These are phyloP conservation scores for Lodderomyces margitis DNA, from an alignment of 1,139 yeast species.

Conservation along the genomic window DNA sequence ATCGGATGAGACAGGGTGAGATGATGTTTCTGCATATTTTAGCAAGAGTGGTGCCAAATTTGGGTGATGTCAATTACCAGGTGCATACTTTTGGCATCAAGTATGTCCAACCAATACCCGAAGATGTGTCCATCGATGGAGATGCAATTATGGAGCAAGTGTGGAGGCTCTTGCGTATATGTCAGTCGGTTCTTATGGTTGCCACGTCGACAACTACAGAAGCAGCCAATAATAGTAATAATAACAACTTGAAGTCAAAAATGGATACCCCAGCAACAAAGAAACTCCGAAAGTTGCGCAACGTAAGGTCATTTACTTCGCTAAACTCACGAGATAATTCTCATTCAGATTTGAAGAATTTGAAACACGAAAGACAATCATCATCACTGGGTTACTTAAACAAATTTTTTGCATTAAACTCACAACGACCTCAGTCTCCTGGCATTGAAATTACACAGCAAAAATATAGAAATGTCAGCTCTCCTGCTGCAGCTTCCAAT, in stretches of 20 bases:
- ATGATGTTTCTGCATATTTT: conserved; percentile 6
- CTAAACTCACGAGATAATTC: neutral
- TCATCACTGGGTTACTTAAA: neutral
- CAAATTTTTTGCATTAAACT: neutral
- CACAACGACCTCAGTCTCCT: neutral
- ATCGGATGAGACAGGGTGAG: neutral
- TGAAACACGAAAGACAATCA: neutral
- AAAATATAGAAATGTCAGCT: conserved; percentile 7
- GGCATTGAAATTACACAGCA: neutral
- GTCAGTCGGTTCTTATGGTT: neutral
- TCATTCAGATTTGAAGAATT: neutral
- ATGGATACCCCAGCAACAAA: neutral
- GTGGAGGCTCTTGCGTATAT: neutral
- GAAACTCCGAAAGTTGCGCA: neutral
- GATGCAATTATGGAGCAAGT: neutral
- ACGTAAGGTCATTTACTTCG: conserved; percentile 5
- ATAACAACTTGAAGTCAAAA: too few relatives aligned
- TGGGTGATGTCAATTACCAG: conserved; percentile 10
- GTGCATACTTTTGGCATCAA: conserved; percentile 11
- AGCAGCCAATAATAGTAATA: too few relatives aligned
- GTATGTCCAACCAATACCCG: conserved; percentile 9
- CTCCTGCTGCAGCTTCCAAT: conserved; percentile 5
- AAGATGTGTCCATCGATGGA: neutral
- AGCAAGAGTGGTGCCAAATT: conserved; percentile 7
- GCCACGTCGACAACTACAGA: neutral